Base-by-base conservation (phyloP, 208 protist species). In the Crithidia brevicula region DNA sequence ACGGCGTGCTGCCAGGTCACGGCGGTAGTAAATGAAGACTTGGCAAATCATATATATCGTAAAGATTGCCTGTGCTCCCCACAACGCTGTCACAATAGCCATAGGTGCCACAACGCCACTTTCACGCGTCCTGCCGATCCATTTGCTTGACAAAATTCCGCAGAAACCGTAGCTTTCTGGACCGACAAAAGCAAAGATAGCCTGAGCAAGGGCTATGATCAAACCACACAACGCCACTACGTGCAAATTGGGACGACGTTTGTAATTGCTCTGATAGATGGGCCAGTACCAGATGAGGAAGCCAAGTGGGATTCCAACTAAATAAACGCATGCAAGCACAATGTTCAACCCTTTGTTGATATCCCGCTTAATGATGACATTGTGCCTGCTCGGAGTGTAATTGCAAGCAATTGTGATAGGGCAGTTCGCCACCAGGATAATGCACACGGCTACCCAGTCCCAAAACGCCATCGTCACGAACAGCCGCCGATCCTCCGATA, bases 281-380 rank as follows among this genome's bases (percentile, higher is more conserved):
- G 67, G 62, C 82, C 83, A 93, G 69, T 91, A 89, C 81, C 84
- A 93, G 20, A 82, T 43, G 33, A 93, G 52, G 63, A 93, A 93
- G 47, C 69, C 66, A n/a, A 91, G 61, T 11, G 88, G 88, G 20
- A 84, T 77, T 20, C 88, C 88, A 23, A 87, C 18, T 20, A 93
- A 51, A 30, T 90, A 89, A 1, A 89, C 53, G 38, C 79, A 51
- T 4, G 88, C 69, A 18, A 93, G 72, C 36, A 81, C 58, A 30
- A 36, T 82, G 33, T 75, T 89, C 47, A 69, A 53, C 13, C 63
- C 59, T 42, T 70, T 74, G 57, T 90, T 82, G 34, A 84, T 63
- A 13, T 81, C 58, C 11, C 30, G 30, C 13, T 13, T 60, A 27
- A 51, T 45, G 3, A 18, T 13, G 18, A 72, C 43, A 1, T 65